Conservation (phyloP, 768 basidiomycete species). For the Tricholoma matsutake region DNA sequence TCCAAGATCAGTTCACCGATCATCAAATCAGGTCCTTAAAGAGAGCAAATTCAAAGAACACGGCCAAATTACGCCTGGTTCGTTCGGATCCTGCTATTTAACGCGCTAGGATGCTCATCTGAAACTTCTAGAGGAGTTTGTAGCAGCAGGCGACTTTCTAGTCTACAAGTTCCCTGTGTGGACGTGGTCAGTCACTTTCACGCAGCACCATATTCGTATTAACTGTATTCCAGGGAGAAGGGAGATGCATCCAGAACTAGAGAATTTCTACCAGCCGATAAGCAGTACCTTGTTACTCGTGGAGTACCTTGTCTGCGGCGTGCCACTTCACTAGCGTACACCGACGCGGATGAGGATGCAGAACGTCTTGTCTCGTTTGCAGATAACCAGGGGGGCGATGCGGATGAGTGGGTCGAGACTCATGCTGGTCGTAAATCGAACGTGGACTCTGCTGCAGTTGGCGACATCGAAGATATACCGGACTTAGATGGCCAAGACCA, state of each 20-base stretch:
- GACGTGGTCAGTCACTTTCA: slow-evolving; percentile 70
- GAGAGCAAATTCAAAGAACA: slow-evolving; percentile 99
- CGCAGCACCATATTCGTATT: slow-evolving; percentile 1
- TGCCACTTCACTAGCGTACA: slow-evolving; percentile 89
- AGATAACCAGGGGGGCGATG: slow-evolving; percentile 55
- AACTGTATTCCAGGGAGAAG: slow-evolving; percentile 67
- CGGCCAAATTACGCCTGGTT: slow-evolving; percentile 92
- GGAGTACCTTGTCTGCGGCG: slow-evolving; percentile 97
- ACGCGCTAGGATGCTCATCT: slow-evolving; percentile 19
- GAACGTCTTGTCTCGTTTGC: slow-evolving; percentile 88
- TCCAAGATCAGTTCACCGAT: slow-evolving; percentile 31
- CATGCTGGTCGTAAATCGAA: slow-evolving; percentile 74
- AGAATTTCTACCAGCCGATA: slow-evolving; percentile 92
- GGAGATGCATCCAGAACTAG: slow-evolving; percentile 83
- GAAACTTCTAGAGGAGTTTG: slow-evolving; percentile 79
- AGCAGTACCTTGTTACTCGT: slow-evolving; percentile 94
- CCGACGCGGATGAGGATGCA: slow-evolving; percentile 94
- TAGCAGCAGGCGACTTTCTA: slow-evolving; percentile 96
- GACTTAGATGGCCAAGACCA: slow-evolving; percentile 62
- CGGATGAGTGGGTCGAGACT: slow-evolving; percentile 98
- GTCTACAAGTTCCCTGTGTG: slow-evolving; percentile 98
- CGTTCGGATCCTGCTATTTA: slow-evolving; percentile 19
- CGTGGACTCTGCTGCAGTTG: slow-evolving; percentile 52
- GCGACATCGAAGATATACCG: slow-evolving; percentile 81
- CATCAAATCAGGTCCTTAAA: slow-evolving; percentile 72